Base-by-base conservation (phyloP, 164 flowering plant species). In the Chloranthus sessilifolius region DNA sequence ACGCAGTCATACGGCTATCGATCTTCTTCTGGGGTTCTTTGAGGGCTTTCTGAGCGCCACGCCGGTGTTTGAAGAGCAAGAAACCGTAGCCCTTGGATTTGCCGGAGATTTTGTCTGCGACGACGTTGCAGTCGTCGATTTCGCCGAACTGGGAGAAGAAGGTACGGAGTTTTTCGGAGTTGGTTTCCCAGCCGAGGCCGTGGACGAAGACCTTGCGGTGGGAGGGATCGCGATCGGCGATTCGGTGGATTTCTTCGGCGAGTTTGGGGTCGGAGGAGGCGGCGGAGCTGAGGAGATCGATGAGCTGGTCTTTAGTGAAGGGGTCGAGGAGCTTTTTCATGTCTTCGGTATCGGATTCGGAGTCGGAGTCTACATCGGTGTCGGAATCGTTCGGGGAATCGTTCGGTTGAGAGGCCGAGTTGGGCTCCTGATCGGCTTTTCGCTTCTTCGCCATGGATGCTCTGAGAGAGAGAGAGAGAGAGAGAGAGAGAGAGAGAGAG, bases 71-170 rank as follows among this genome's bases (percentile, higher is more conserved):
- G 43, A 66, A 71, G 3, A 66, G 53, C 23, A 74, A 19, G 21
- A 77, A 77, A 3, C 76, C 82, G 14, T 69, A 77, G 7, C 82
- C 82, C 27, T 70, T 74, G 11, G 73, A 61, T 33, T 70, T 74
- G 0, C 77, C 77, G 16, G 77, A 56, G 20, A 33, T 17, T 56
- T 73, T 74, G 60, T 77, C 81, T 21, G 15, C 27, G 16, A 74
- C 71, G 22, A 66, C 69, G 17, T 61, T 68, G 36, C 67, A 64
- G 11, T 77, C 77, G 5, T 67, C 76, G 35, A 77, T 44, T 19
- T 66, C 75, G 3, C 82, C 82, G 39, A 37, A 69, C 45, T 59
- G 19, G 7, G 62, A 47, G 59, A 71, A 77, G 61, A 61, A 31
- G 14, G 58, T 28, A 4, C 30, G 29, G 39, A 77, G 69, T 21